Evolutionary conservation across 2,329 filamentous ascomycete genomes (phyloP).

Genomic region (Plectosphaerella sp.): DNA sequence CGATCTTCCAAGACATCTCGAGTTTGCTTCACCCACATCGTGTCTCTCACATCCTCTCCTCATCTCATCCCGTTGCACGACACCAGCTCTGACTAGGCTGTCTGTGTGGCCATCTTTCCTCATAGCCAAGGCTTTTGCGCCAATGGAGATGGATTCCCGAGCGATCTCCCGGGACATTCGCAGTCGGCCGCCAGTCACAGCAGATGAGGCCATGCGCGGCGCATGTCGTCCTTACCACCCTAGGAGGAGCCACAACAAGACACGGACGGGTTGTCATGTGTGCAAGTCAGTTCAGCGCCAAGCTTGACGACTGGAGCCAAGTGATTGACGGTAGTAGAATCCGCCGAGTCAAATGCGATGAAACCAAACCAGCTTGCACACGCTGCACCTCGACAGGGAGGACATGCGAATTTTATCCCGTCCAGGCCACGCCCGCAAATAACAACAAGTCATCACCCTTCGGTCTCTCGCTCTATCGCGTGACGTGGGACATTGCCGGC

Average conservation of each 20-base stretch:
- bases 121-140: neutral
- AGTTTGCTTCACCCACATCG: neutral
- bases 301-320: neutral
- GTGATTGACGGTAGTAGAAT: neutral
- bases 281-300: neutral
- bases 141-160: neutral
- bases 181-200: neutral
- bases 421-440: neutral
- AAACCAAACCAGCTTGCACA: neutral
- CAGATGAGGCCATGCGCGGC: neutral
- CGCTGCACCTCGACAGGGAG: neutral
- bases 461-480: neutral
- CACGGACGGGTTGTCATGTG: neutral
- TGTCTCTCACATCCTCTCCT: neutral
- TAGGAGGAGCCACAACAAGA: neutral
- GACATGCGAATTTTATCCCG: neutral
- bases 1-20: neutral
- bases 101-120: neutral
- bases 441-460: neutral
- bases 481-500: neutral
- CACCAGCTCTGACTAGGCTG: neutral
- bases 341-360: neutral
- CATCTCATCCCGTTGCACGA: neutral
- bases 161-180: neutral
- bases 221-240: neutral